Evolutionary conservation across 495 filamentous ascomycete species (phyloP).

Genomic region (Aspergillus affinis): DNA sequence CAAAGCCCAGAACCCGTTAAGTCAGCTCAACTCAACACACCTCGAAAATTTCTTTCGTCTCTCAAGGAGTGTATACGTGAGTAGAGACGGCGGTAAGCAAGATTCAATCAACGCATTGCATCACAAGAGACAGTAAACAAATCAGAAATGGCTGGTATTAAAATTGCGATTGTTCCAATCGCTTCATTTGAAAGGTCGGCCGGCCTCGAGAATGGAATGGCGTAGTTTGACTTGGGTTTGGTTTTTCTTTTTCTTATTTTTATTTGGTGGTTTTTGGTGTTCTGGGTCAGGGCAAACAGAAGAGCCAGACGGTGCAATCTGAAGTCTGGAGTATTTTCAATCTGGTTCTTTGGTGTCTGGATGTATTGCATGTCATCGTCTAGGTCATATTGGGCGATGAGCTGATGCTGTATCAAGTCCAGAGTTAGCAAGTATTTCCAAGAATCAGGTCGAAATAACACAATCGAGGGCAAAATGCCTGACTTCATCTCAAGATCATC

Average conservation of each 20-base stretch:
- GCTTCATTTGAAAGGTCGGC: not conserved
- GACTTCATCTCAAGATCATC: slow-evolving; percentile 67
- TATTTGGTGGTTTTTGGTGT: not conserved
- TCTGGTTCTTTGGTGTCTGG: not conserved
- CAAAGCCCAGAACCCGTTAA: no score
- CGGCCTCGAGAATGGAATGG: not conserved
- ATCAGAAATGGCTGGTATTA: not conserved
- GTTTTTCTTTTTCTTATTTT: not conserved
- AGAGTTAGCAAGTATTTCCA: not conserved
- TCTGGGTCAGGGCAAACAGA: not conserved
- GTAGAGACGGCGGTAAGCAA: no score
- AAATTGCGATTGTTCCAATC: not conserved
- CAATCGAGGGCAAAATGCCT: not conserved
- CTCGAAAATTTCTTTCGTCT: no score
- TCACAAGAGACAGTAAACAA: not conserved
- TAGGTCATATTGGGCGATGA: not conserved
- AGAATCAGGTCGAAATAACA: not conserved
- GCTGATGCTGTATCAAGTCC: not conserved
- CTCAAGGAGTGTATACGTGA: no score
- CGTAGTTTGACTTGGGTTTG: not conserved
- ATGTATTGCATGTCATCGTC: not conserved
- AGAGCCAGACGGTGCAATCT: not conserved
- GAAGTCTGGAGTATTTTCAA: not conserved
- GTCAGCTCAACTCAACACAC: no score
- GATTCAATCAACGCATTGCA: no score